Conservation (phyloP, 1,284 basidiomycete species). For the Cryptococcus sp. region DNA sequence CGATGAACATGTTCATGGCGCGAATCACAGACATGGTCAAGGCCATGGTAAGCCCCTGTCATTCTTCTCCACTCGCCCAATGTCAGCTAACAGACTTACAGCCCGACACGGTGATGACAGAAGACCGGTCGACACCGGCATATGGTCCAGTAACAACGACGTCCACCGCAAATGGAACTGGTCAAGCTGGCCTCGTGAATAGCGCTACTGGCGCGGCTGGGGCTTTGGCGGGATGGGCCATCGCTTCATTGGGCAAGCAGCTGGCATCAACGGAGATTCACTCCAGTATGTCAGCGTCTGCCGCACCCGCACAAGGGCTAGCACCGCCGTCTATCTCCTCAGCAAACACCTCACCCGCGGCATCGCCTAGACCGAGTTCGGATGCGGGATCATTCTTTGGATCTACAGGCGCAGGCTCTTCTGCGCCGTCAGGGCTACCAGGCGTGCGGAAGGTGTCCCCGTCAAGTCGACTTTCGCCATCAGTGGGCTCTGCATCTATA, state of each 20-base stretch:
- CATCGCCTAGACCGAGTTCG: slow-evolving; percentile 24
- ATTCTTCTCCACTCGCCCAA: background rate
- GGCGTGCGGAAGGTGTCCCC: background rate
- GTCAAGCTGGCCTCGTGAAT: slow-evolving; percentile 66
- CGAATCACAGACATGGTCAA: slow-evolving; percentile 75
- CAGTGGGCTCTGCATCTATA: background rate
- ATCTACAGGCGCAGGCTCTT: slow-evolving; percentile 2
- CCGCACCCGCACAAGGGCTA: slow-evolving; percentile 8
- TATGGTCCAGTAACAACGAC: slow-evolving; percentile 50
- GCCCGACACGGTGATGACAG: slow-evolving; percentile 65
- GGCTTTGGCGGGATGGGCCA: slow-evolving; percentile 90
- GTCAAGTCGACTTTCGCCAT: background rate
- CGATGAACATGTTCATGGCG: slow-evolving; percentile 80
- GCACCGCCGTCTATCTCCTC: slow-evolving; percentile 17
- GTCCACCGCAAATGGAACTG: slow-evolving; percentile 48
- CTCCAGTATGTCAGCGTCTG: slow-evolving; percentile 59
- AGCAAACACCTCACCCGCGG: slow-evolving; percentile 14
- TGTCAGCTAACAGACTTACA: slow-evolving; percentile 41
- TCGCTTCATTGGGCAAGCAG: slow-evolving; percentile 81
- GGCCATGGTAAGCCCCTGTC: slow-evolving; percentile 64
- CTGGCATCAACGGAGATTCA: slow-evolving; percentile 71
- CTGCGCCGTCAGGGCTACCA: slow-evolving; percentile 6
- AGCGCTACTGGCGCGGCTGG: slow-evolving; percentile 86
- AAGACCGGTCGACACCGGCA: slow-evolving; percentile 42
- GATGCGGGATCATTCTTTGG: slow-evolving; percentile 17